A percentile compares a stretch with the other conserved stretches of the same genome.
Evolutionary conservation across 192 early-diverging fungal species (phyloP).

Genomic region (Allomyces arbusculus): DNA sequence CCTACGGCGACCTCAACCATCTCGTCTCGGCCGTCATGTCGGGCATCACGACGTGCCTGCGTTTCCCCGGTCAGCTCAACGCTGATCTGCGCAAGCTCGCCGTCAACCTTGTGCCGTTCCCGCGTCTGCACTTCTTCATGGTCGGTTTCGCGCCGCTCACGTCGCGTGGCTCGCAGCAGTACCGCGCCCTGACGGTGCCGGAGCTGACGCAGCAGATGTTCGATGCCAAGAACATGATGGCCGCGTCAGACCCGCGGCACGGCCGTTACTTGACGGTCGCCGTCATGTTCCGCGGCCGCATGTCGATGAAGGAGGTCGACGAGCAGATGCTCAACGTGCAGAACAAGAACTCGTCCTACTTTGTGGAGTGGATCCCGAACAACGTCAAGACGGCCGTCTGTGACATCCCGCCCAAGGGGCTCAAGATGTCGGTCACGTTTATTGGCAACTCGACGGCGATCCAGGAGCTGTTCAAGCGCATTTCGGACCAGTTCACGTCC

Average conservation of each 20-base stretch:
- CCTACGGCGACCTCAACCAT: constrained; percentile 89
- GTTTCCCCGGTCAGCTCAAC: constrained; percentile 97
- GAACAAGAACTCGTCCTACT: constrained; percentile 90
- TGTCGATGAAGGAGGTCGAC: constrained; percentile 94
- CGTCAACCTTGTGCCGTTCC: constrained; percentile 80
- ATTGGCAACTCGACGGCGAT: constrained; percentile 64
- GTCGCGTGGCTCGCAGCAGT: constrained; percentile 44
- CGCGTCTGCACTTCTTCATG: constrained; percentile 86
- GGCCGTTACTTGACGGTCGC: constrained; percentile 72
- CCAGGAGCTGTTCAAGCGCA: constrained; percentile 51
- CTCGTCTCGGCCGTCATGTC: constrained; percentile 93
- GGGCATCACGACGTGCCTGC: constrained; percentile 87
- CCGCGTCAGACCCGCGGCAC: constrained; percentile 85
- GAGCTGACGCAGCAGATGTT: constrained; percentile 78
- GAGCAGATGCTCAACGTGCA: constrained; percentile 94
- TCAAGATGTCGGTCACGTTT: constrained; percentile 54
- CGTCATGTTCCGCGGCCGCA: constrained; percentile 86
- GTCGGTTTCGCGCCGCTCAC: constrained; percentile 72
- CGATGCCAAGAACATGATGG: constrained; percentile 99
- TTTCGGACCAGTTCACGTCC: constrained; percentile 50
- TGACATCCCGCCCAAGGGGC: constrained; percentile 48
- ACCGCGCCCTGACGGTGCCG: constrained; percentile 52
- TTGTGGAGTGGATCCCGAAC: constrained; percentile 99
- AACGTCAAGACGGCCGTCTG: constrained; percentile 74
- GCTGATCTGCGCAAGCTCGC: constrained; percentile 65